Percentiles rank a stretch among this genome's conserved stretches.
Conservation (phyloP, 345 rosid genomes). For the Corymbia maculata region DNA sequence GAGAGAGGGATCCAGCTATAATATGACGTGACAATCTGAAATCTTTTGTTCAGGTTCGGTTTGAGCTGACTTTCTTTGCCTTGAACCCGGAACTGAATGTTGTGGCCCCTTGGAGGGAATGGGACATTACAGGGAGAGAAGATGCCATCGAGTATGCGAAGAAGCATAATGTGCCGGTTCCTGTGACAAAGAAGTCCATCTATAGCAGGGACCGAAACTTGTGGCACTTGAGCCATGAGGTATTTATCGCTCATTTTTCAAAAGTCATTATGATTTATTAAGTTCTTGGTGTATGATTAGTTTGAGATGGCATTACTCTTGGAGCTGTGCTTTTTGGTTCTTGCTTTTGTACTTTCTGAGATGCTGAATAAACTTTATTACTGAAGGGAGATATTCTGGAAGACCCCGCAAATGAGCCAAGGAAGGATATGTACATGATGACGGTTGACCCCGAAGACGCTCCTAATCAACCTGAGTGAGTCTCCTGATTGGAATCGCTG, state of each 20-base stretch:
- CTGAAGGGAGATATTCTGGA: slow-evolving; percentile 85
- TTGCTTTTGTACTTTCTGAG: background rate
- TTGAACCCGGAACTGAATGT: slow-evolving; percentile 84
- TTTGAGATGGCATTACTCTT: background rate
- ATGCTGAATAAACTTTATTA: background rate
- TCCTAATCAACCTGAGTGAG: slow-evolving; percentile 68
- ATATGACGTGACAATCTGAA: background rate
- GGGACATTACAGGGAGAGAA: slow-evolving; percentile 93
- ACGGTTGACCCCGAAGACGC: slow-evolving; percentile 86
- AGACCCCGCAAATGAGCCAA: slow-evolving; percentile 88
- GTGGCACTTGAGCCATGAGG: slow-evolving; percentile 98
- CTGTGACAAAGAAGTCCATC: slow-evolving; percentile 92
- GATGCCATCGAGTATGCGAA: slow-evolving; percentile 94
- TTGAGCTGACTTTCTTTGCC: slow-evolving; percentile 92
- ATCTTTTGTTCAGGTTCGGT: slow-evolving; percentile 57
- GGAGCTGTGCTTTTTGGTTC: background rate
- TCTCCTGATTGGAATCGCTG: background rate
- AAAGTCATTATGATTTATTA: background rate
- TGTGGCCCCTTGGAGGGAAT: slow-evolving; percentile 98
- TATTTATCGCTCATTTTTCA: background rate
- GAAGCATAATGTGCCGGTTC: slow-evolving; percentile 88
- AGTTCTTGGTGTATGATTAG: background rate
- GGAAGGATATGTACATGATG: slow-evolving; percentile 95
- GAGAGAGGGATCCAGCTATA: background rate
- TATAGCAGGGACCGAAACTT: slow-evolving; percentile 93